Percentiles rank a stretch among this genome's conserved stretches.
Conservation (phyloP, 129 eudicot genomes). For the Heracleum sosnowskyi region DNA sequence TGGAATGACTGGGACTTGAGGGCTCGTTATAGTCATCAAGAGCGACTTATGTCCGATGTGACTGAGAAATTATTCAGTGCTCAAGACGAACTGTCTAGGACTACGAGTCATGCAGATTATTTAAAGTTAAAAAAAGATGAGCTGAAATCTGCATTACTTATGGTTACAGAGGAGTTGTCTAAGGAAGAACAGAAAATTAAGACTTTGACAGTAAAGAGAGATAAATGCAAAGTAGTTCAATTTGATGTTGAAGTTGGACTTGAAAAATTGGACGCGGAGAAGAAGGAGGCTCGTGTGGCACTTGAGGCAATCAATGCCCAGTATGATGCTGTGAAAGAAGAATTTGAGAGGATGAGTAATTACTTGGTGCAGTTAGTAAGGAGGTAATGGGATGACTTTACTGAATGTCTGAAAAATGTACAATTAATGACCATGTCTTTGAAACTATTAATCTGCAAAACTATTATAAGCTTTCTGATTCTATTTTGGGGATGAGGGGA, state of each 20-base stretch:
- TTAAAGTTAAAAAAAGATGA: background rate
- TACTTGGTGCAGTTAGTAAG: background rate
- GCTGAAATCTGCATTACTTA: background rate
- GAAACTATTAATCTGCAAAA: background rate
- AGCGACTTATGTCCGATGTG: background rate
- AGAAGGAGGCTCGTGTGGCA: background rate
- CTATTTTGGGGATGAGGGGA: background rate
- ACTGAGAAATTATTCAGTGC: background rate
- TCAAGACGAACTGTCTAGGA: background rate
- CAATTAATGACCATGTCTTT: background rate
- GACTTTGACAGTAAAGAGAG: background rate
- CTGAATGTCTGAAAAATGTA: background rate
- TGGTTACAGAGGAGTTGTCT: background rate
- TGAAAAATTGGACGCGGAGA: background rate
- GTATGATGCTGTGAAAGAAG: background rate
- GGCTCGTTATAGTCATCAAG: background rate
- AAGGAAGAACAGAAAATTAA: background rate
- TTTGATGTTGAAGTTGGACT: background rate
- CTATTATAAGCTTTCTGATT: background rate
- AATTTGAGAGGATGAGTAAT: background rate
- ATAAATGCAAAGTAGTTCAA: background rate
- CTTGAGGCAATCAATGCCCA: background rate
- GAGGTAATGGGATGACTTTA: background rate
- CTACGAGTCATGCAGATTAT: background rate
- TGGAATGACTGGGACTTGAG: background rate